phyloP scores from a whole-genome alignment of 2,329 filamentous ascomycete species.

The Sordariomycetes sp. region DNA sequence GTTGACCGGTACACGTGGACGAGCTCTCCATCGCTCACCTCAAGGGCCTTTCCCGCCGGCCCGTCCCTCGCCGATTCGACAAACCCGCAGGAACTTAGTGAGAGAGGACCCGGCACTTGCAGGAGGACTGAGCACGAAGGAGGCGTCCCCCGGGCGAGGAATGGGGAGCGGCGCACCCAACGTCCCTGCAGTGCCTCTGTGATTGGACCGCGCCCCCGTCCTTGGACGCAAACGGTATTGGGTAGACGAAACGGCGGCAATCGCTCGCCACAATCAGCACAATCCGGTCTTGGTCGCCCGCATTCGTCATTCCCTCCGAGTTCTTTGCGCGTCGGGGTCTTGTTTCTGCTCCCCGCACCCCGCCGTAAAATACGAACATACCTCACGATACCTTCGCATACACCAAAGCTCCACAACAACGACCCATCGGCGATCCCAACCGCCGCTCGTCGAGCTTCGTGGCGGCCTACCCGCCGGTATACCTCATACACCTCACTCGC shows the following conservation, averaged over 20 bases:
- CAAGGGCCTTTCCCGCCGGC: not conserved
- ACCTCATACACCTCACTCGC: not conserved
- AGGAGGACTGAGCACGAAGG: not conserved
- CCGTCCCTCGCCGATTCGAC: not conserved
- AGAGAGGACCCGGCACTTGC: conserved; percentile 1
- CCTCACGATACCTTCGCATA: not conserved
- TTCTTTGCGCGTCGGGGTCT: not conserved
- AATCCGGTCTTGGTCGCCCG: not conserved
- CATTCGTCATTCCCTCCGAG: conserved; percentile 1
- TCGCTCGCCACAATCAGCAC: not conserved
- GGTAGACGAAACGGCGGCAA: not conserved
- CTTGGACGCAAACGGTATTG: conserved; percentile 1
- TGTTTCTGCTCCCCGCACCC: not conserved
- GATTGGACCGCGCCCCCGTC: not conserved
- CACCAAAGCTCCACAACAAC: not conserved
- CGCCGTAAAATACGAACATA: not conserved
- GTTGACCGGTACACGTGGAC: conserved; percentile 4
- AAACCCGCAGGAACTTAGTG: not conserved
- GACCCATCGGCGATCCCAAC: too few relatives aligned
- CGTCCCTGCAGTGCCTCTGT: not conserved
- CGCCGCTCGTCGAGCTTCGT: not conserved
- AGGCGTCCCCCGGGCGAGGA: not conserved
- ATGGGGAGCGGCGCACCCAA: not conserved
- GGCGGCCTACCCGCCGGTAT: not conserved
- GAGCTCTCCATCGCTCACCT: not conserved